Conservation (phyloP, 1,139 yeast genomes). For the Hyphopichia burtonii region DNA sequence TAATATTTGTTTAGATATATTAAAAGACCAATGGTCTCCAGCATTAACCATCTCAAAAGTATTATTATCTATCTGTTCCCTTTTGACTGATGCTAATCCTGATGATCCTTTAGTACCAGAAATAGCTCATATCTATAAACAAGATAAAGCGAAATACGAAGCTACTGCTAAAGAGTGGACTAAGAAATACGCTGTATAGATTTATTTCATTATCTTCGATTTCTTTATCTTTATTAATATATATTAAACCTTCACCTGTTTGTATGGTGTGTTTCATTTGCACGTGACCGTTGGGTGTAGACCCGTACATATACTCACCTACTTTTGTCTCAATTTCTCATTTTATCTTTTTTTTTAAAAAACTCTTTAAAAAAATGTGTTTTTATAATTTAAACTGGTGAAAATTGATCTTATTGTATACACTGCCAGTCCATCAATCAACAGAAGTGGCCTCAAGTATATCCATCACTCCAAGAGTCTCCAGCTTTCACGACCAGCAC, state of each 20-base stretch:
- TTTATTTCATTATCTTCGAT: not conserved
- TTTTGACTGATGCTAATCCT: conserved; percentile 96
- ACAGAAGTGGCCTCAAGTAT: not conserved
- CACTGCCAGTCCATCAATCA: not conserved
- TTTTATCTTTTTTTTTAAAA: too few species aligned
- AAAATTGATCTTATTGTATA: not conserved
- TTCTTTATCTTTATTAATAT: not conserved
- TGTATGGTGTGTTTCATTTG: not conserved
- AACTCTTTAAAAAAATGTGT: too few species aligned
- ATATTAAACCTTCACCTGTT: not conserved
- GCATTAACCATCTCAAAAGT: conserved; percentile 89
- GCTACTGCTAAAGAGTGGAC: conserved; percentile 99
- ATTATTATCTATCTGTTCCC: conserved; percentile 81
- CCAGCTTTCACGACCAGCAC: not conserved
- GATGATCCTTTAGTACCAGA: conserved; percentile 99
- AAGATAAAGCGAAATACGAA: conserved; percentile 91
- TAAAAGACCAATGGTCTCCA: conserved; percentile 91
- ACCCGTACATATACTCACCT: too few species aligned
- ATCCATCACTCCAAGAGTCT: not conserved
- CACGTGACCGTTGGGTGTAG: not conserved
- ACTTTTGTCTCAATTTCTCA: too few species aligned
- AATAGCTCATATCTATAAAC: conserved; percentile 94
- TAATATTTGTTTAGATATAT: conserved; percentile 79
- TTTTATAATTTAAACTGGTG: not conserved
- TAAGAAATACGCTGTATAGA: conserved; percentile 89